Percentiles rank a stretch among this genome's conserved stretches.
phyloP scores from a whole-genome alignment of 805 yeast genomes.

The Kodamaea leandrae region DNA sequence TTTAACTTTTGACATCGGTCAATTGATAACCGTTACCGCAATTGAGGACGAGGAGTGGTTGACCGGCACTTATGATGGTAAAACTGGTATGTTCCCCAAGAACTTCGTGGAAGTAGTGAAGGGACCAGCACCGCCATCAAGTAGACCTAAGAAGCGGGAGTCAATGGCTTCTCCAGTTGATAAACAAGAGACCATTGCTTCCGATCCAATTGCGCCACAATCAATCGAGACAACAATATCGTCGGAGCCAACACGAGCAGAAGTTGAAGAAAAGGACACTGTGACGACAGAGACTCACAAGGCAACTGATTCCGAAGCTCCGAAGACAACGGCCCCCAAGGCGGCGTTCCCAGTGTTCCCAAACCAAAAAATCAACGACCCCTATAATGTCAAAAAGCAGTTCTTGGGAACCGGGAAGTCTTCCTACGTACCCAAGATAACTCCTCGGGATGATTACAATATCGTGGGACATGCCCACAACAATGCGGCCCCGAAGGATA shows the following conservation, averaged over 20 bases:
- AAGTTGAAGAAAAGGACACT: background rate
- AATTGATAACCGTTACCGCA: slow-evolving; percentile 67
- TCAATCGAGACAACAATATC: slow-evolving; percentile 11
- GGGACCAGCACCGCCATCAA: slow-evolving; percentile 7
- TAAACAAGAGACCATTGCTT: slow-evolving; percentile 1
- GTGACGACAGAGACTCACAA: background rate
- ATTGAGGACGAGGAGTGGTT: slow-evolving; percentile 94
- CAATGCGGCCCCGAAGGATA: slow-evolving; percentile 20
- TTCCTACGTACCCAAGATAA: slow-evolving; percentile 52
- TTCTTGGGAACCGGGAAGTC: slow-evolving; percentile 57
- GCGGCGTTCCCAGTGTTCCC: slow-evolving; percentile 25
- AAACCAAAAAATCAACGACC: slow-evolving; percentile 38
- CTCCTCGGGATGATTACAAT: slow-evolving; percentile 38
- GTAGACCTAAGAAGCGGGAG: slow-evolving; percentile 6
- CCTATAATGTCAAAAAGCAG: slow-evolving; percentile 52
- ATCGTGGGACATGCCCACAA: slow-evolving; percentile 30
- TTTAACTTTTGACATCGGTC: slow-evolving; percentile 65
- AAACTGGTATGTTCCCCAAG: slow-evolving; percentile 82
- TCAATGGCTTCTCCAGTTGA: background rate
- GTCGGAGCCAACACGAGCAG: background rate
- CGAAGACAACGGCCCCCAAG: slow-evolving; percentile 1
- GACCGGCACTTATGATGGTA: slow-evolving; percentile 63
- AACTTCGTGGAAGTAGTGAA: slow-evolving; percentile 61
- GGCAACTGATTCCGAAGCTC: background rate
- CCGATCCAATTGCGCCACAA: slow-evolving; percentile 6